A percentile compares a stretch with the other conserved stretches of the same genome.
These are phyloP conservation scores for Exophiala spinifera DNA, from an alignment of 2,329 filamentous ascomycete genomes.

Conservation along the genomic window DNA sequence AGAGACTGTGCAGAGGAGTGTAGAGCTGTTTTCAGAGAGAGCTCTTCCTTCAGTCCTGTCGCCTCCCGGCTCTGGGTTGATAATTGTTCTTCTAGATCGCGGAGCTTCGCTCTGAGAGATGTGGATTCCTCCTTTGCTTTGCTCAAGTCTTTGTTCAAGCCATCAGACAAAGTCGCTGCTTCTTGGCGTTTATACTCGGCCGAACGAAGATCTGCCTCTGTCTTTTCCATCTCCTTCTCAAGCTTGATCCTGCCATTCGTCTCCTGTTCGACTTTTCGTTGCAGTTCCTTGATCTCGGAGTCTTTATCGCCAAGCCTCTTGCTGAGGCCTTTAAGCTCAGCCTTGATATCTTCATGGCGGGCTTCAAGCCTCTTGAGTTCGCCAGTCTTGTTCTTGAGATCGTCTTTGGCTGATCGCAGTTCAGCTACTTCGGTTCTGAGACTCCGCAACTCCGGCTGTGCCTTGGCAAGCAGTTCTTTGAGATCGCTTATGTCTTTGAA, in stretches of 20 bases:
- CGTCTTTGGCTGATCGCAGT: constrained; percentile 71
- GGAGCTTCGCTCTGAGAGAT: constrained; percentile 55
- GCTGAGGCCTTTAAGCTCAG: constrained; percentile 68
- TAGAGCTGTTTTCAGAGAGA: constrained; percentile 78
- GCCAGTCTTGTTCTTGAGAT: constrained; percentile 60
- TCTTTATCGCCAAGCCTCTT: constrained; percentile 71
- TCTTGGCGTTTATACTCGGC: constrained; percentile 78
- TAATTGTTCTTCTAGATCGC: constrained; percentile 71
- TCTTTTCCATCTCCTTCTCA: constrained; percentile 73
- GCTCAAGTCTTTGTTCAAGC: constrained; percentile 65
- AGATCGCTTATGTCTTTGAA: constrained; percentile 86
- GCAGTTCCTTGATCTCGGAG: constrained; percentile 70
- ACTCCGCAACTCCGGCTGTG: constrained; percentile 78
- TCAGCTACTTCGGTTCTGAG: constrained; percentile 73
- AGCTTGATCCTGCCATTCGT: constrained; percentile 67
- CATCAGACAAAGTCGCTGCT: constrained; percentile 69
- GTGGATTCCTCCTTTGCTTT: constrained; percentile 69
- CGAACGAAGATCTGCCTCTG: constrained; percentile 73
- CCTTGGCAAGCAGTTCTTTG: constrained; percentile 74
- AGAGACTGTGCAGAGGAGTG: constrained; percentile 81
- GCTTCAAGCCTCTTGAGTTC: constrained; percentile 76
- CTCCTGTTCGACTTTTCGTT: constrained; percentile 74
- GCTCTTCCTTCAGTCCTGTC: constrained; percentile 69
- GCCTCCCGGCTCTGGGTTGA: constrained; percentile 67
- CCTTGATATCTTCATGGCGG: constrained; percentile 75